phyloP scores from a whole-genome alignment of 192 early-diverging fungal species.

The Rhizoclosmatium sp. region DNA sequence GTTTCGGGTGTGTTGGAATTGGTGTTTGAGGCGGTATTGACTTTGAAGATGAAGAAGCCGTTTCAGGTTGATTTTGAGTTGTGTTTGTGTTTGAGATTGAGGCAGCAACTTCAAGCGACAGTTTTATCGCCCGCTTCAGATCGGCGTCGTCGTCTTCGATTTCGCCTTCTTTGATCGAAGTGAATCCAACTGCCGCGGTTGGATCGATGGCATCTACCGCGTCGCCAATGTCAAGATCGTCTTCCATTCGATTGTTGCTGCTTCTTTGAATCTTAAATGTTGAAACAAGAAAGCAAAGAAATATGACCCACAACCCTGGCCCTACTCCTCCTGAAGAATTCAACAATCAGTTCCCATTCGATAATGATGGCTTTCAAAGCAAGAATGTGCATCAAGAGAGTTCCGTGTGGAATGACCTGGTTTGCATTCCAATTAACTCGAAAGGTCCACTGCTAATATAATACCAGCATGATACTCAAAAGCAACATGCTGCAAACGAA shows the following conservation, averaged over 20 bases:
- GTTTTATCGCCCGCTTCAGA: constrained; percentile 42
- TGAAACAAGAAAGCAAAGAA: constrained; percentile 42
- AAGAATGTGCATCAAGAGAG: background rate
- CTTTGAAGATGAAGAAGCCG: background rate
- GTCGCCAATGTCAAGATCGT: constrained; percentile 68
- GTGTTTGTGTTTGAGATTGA: constrained; percentile 4
- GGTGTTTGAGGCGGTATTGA: too few relatives aligned
- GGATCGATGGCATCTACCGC: constrained; percentile 58
- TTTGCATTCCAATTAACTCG: too few relatives aligned
- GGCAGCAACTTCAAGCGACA: constrained; percentile 31
- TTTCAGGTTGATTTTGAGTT: background rate
- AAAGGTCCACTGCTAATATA: too few relatives aligned
- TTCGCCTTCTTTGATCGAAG: constrained; percentile 65
- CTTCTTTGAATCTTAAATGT: background rate
- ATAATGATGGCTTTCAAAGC: background rate
- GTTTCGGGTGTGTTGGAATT: background rate
- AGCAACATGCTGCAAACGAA: too few relatives aligned
- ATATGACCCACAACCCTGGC: constrained; percentile 13
- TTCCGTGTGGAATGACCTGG: too few relatives aligned
- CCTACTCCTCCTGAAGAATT: too few relatives aligned
- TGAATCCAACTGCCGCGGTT: constrained; percentile 46
- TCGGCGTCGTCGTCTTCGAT: constrained; percentile 54
- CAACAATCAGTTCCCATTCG: too few relatives aligned
- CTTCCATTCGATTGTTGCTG: constrained; percentile 50
- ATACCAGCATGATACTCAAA: too few relatives aligned